phyloP scores from a whole-genome alignment of 331 rosid genomes.

The Pyracantha coccinea region DNA sequence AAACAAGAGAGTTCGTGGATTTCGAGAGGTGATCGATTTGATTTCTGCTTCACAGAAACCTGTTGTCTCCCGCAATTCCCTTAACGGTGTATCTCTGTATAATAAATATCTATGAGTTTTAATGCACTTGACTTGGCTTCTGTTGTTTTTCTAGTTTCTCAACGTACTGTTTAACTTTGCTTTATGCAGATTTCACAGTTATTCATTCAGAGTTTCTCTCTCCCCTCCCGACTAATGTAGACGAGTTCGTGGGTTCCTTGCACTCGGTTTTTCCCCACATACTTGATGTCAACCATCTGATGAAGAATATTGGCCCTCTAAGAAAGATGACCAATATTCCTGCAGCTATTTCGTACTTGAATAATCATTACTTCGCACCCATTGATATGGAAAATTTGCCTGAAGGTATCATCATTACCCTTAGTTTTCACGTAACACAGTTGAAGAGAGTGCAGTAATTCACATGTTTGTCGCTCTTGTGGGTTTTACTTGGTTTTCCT shows the following conservation, averaged over 20 bases:
- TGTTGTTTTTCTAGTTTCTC: constrained; percentile 9
- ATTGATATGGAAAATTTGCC: constrained; percentile 46
- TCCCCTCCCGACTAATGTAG: constrained; percentile 58
- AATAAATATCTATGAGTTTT: constrained; percentile 14
- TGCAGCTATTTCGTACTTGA: constrained; percentile 60
- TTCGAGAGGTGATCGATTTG: constrained; percentile 93
- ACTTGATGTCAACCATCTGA: constrained; percentile 52
- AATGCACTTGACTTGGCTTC: constrained; percentile 3
- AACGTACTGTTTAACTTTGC: constrained; percentile 10
- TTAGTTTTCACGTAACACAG: background rate
- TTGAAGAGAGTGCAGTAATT: background rate
- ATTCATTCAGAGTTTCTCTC: constrained; percentile 70
- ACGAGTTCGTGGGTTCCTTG: constrained; percentile 53
- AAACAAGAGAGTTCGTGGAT: constrained; percentile 62
- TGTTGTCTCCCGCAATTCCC: constrained; percentile 78
- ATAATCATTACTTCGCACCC: constrained; percentile 53
- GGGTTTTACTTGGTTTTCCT: background rate
- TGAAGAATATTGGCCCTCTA: constrained; percentile 55
- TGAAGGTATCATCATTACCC: constrained; percentile 38
- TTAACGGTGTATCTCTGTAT: constrained; percentile 63
- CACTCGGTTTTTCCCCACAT: constrained; percentile 46
- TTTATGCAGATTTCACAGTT: constrained; percentile 64
- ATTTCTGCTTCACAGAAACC: constrained; percentile 95
- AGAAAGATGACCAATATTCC: constrained; percentile 47
- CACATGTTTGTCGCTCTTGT: background rate